Percentiles rank a stretch among this genome's conserved stretches.
phyloP scores from a whole-genome alignment of 2,329 filamentous ascomycete species.

The Verticillium zaregamsianum region DNA sequence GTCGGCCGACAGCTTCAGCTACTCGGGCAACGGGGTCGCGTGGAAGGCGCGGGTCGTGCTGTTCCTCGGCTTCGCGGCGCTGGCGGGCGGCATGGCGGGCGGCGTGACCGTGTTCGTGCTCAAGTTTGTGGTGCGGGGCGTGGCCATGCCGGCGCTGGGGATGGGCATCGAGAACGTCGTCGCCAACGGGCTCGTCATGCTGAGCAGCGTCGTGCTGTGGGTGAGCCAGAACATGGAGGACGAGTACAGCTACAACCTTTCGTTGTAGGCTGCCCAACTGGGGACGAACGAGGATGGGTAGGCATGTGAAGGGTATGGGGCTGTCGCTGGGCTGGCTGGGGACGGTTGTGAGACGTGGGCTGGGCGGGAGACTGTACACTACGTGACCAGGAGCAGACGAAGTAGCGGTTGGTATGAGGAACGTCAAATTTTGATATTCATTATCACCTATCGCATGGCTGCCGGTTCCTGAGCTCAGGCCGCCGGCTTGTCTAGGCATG shows the following conservation, averaged over 20 bases:
- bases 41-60: conserved; percentile 67
- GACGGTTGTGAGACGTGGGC: neutral
- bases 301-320: no score
- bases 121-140: conserved; percentile 56
- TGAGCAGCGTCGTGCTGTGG: conserved; percentile 63
- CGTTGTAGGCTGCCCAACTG: conserved; percentile 38
- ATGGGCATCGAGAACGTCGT: conserved; percentile 68
- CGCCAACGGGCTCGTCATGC: conserved; percentile 58
- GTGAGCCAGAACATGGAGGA: conserved; percentile 70
- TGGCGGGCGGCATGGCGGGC: conserved; percentile 65
- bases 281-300: neutral
- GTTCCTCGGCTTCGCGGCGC: conserved; percentile 61
- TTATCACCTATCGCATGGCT: neutral
- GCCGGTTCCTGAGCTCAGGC: no score
- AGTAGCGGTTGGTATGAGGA: neutral
- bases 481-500: neutral
- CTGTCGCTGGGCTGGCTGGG: neutral
- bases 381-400: neutral
- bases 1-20: conserved; percentile 58
- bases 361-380: neutral
- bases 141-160: conserved; percentile 55
- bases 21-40: conserved; percentile 59
- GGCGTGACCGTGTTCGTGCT: conserved; percentile 66
- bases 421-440: neutral
- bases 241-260: conserved; percentile 65